Base-by-base conservation (phyloP, 306 rosid species). In the Citrullus colocynthis region DNA sequence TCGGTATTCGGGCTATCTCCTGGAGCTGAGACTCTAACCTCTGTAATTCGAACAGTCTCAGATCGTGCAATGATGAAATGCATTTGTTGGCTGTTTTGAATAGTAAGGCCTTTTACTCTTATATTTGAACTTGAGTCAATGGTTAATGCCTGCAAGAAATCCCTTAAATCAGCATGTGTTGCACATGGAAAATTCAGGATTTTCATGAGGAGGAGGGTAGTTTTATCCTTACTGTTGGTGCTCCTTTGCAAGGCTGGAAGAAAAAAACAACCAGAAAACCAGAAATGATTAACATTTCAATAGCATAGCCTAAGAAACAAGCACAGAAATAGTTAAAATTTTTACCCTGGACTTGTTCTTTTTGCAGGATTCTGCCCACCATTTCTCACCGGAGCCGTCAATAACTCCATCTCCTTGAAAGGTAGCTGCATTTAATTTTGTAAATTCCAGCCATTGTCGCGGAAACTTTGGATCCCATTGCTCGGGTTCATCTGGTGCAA, bases 361-460 rank as follows among this genome's bases (percentile, higher is more conserved):
- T 83, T 96, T 96, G 87, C 99, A 96, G 72, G 99, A 96, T 80
- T 96, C 88, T 42, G 93, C 96, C 99, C 99, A 96, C 99, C 99
- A 96, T 89, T 96, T 96, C 77, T 89, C 90, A 12, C 99, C 99
- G 11, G 99, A 92, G 80, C 99, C 99, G 56, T 96, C 98, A 32
- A 96, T 96, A 51, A 91, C 84, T 58, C 99, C 99, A 76, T 67
- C 44, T 6, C 99, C 99, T 88, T 91, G 98, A 81, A 96, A 96
- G 77, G 82, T 64, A 80, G 82, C 88, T 80, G 89, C 86, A 1
- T 77, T 79, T 71, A 96, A 80, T 80, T 74, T 74, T 3, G 62
- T 83, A 74, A 96, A 96, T 20, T 80, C 90, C 15, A 96, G 99
- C 99, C 99, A 96, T 70, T 79, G 65, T 45, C 91, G 88, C 24